Evolutionary conservation across 768 basidiomycete genomes (phyloP).

Genomic region (Lactarius trivialis): DNA sequence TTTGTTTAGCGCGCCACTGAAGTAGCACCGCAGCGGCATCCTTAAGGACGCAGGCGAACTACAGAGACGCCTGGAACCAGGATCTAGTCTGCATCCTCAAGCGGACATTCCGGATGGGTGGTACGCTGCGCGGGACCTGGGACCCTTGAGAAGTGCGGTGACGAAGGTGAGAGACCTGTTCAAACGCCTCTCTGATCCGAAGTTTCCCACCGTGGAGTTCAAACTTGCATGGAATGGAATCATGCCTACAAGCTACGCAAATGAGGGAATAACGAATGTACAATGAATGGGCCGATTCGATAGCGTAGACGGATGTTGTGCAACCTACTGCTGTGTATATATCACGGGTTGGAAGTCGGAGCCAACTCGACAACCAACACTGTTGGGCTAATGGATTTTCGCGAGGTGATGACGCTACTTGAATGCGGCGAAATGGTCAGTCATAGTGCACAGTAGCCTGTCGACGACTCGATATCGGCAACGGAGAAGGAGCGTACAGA

Average conservation of each 20-base stretch:
- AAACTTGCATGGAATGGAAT: conserved; percentile 13
- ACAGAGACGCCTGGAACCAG: not conserved
- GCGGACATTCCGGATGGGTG: not conserved
- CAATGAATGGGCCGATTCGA: not conserved
- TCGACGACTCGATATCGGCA: no score
- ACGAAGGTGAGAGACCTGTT: conserved; percentile 1
- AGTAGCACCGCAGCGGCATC: not conserved
- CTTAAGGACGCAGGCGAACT: not conserved
- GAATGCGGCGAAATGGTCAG: no score
- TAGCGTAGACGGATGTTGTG: not conserved
- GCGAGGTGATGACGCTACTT: not conserved
- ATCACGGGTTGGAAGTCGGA: not conserved
- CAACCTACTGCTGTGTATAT: not conserved
- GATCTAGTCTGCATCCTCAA: not conserved
- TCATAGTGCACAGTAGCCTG: no score
- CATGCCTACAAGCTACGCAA: conserved; percentile 2
- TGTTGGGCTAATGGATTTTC: not conserved
- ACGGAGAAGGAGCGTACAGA: no score
- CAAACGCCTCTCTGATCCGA: not conserved
- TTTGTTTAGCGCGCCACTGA: not conserved
- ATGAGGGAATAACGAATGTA: not conserved
- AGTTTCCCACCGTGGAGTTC: conserved; percentile 2
- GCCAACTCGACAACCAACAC: not conserved
- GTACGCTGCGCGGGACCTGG: not conserved
- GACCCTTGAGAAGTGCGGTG: conserved; percentile 1